Base-by-base conservation (phyloP, 805 yeast genomes). In the Wickerhamomyces sydowiorum region DNA sequence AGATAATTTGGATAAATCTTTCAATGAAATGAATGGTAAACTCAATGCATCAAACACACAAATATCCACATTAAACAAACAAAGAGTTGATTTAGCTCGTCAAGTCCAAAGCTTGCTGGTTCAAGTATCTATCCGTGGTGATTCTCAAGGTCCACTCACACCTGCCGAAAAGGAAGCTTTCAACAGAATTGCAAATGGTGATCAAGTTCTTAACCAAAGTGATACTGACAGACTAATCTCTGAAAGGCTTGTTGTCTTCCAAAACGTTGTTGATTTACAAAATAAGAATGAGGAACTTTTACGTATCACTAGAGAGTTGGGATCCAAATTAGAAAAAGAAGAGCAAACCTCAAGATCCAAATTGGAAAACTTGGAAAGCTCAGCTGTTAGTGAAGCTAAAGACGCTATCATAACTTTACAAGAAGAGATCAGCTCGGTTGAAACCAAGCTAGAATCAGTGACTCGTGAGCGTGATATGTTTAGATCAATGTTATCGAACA, bases 61-160 rank as follows among this genome's bases (percentile, higher is more conserved):
- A 22, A 60, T 66, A 19, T 46, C 71, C 20, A 48, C 75, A 5
- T 59, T 84, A 47, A 70, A 73, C 36, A 75, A 73, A 43, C 79
- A 82, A 48, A 75, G 82, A 34, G 64, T 72, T 23, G 97, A 91
- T 54, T 65, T 91, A 31, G 86, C 95, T 7, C 78, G 80, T 34
- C 98, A 91, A 59, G 74, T 93, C n/a, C 87, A 86, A 50, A 73
- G 72, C 38, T 69, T 89, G 29, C 68, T 91, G 30, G 73, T 83
- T 14, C 87, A 85, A 54, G 69, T 86, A 2, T 70, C 78, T 23
- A 65, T 83, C 2, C 71, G 78, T 36, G 75, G 72, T 12, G 72
- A 70, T 39, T 66, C 75, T n/a, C 76, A 76, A 29, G 66, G 70
- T 31, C 86, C 91, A 8, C 64, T 91, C 29, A 73, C 84, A 5